Evolutionary conservation across 805 yeast genomes (phyloP).

Genomic region (Wickerhamomyces rabaulensis): DNA sequence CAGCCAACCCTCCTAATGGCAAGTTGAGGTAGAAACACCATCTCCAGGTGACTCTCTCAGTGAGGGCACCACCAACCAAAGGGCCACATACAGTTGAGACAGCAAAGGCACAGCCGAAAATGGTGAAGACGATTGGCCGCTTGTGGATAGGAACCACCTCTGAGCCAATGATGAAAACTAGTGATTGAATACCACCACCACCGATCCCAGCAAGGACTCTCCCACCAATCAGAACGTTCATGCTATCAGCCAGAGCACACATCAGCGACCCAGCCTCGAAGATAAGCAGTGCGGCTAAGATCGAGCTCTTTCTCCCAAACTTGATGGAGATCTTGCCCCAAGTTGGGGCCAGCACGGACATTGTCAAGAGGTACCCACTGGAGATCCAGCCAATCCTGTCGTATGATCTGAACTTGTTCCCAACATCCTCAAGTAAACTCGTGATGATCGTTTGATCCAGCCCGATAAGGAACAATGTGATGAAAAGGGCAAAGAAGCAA

Average conservation of each 20-base stretch:
- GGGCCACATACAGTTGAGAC: constrained; percentile 58
- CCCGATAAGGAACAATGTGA: constrained; percentile 33
- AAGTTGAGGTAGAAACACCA: constrained; percentile 65
- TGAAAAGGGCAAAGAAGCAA: constrained; percentile 18
- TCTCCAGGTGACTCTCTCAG: constrained; percentile 60
- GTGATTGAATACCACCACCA: constrained; percentile 60
- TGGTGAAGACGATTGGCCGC: constrained; percentile 17
- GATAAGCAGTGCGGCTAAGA: constrained; percentile 20
- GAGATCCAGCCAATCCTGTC: constrained; percentile 55
- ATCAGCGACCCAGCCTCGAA: constrained; percentile 62
- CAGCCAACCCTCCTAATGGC: constrained; percentile 49
- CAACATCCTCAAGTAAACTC: constrained; percentile 40
- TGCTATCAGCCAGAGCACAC: constrained; percentile 46
- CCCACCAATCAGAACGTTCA: constrained; percentile 64
- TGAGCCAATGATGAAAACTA: constrained; percentile 51
- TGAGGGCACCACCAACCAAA: constrained; percentile 60
- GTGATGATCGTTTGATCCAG: constrained; percentile 60
- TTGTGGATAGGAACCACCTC: constrained; percentile 37
- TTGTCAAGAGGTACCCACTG: constrained; percentile 47
- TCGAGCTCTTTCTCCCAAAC: constrained; percentile 37
- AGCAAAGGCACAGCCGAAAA: constrained; percentile 34
- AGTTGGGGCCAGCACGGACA: constrained; percentile 44
- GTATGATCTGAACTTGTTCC: constrained; percentile 43
- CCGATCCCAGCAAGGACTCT: constrained; percentile 69
- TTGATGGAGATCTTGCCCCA: constrained; percentile 54